A percentile compares a stretch with the other conserved stretches of the same genome.
Conservation (phyloP, 768 basidiomycete genomes). For the Tubosaeta sp. region DNA sequence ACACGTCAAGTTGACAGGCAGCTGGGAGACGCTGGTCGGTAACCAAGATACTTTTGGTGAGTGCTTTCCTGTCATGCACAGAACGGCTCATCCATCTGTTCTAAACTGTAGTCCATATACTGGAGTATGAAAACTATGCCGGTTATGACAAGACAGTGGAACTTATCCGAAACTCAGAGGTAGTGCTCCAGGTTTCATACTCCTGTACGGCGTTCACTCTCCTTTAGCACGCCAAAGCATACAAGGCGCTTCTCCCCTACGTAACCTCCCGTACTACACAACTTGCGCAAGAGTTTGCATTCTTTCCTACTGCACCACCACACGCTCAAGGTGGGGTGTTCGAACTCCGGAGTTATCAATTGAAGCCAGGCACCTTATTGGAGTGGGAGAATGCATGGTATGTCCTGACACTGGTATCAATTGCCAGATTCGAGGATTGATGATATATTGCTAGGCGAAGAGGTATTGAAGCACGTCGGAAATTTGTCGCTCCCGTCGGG, state of each 20-base stretch:
- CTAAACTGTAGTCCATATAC: slow-evolving; percentile 50
- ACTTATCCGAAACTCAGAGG: slow-evolving; percentile 63
- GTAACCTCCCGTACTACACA: slow-evolving; percentile 70
- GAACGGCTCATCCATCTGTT: neutral
- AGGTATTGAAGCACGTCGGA: slow-evolving; percentile 90
- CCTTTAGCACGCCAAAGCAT: slow-evolving; percentile 59
- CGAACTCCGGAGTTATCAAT: slow-evolving; percentile 84
- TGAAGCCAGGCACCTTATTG: slow-evolving; percentile 84
- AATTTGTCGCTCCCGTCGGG: slow-evolving; percentile 80
- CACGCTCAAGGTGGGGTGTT: slow-evolving; percentile 86
- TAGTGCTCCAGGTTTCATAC: slow-evolving; percentile 30
- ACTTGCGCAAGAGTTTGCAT: slow-evolving; percentile 91
- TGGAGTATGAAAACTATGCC: slow-evolving; percentile 92
- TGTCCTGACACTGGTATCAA: slow-evolving; percentile 11
- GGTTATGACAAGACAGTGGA: slow-evolving; percentile 78
- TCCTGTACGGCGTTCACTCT: neutral
- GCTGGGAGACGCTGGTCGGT: slow-evolving; percentile 90
- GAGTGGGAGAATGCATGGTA: slow-evolving; percentile 97
- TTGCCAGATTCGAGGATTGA: slow-evolving; percentile 1
- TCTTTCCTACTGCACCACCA: slow-evolving; percentile 89
- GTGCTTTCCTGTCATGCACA: slow-evolving; percentile 31
- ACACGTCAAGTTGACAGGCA: slow-evolving; percentile 86
- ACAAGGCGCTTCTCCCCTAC: slow-evolving; percentile 72
- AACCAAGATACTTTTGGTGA: slow-evolving; percentile 81
- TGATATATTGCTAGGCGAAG: slow-evolving; percentile 55